Percentiles rank a stretch among this genome's conserved stretches.
phyloP scores from a whole-genome alignment of 164 flowering plant genomes.

The Aristolochia californica region DNA sequence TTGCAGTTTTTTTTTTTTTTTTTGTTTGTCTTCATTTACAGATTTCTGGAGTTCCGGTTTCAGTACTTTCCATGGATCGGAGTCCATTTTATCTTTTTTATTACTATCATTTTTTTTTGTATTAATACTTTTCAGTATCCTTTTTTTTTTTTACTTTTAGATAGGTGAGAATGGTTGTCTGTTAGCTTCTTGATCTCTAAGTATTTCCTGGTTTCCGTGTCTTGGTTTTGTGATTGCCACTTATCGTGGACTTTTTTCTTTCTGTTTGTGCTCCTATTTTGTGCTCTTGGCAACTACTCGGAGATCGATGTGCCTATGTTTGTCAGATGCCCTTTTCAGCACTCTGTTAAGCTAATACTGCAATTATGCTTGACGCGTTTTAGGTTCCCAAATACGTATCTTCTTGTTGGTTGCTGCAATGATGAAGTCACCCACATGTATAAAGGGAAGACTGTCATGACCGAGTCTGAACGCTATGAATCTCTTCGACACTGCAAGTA shows the following conservation, averaged over 20 bases:
- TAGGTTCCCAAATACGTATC: conserved; percentile 79
- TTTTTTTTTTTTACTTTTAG: too few relatives aligned
- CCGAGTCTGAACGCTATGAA: conserved; percentile 70
- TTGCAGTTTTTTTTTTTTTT: neutral
- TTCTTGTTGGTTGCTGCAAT: conserved; percentile 90
- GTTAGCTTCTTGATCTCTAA: neutral
- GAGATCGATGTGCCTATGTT: too few relatives aligned
- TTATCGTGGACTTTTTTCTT: neutral
- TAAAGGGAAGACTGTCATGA: conserved; percentile 97
- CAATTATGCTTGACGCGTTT: neutral
- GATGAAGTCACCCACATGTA: conserved; percentile 71
- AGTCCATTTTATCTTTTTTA: too few relatives aligned
- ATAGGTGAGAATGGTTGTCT: too few relatives aligned
- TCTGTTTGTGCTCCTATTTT: neutral
- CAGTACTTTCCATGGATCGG: too few relatives aligned
- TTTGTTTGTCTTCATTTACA: too few relatives aligned
- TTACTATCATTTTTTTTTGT: neutral
- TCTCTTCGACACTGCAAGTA: conserved; percentile 94
- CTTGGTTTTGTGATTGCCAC: neutral
- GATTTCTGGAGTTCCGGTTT: too few relatives aligned
- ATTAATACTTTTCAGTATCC: neutral
- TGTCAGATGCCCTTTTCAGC: too few relatives aligned
- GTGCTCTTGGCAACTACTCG: neutral
- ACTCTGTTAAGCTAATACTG: too few relatives aligned
- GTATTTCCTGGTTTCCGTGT: neutral